phyloP scores from a whole-genome alignment of 164 flowering plant species.

The Kalanchoe fedtschenkoi region DNA sequence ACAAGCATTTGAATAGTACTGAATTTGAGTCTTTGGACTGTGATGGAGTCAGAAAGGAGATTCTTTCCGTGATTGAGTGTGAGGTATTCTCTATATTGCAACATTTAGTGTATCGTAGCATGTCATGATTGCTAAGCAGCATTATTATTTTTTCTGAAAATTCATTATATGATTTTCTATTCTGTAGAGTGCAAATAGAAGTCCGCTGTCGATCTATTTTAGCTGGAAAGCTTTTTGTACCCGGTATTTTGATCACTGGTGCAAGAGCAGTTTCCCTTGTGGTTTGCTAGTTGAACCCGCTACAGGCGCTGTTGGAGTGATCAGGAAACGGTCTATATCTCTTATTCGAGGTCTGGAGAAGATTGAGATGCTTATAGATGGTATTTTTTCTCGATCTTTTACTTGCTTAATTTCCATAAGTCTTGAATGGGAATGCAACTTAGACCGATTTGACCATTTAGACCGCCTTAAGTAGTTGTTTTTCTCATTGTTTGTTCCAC shows the following conservation, averaged over 20 bases:
- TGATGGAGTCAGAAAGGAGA: constrained; percentile 62
- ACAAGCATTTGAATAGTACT: constrained; percentile 54
- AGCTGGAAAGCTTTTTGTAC: constrained; percentile 62
- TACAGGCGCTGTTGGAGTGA: constrained; percentile 55
- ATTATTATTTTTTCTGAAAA: not conserved
- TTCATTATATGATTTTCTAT: constrained; percentile 12
- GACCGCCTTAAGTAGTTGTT: not conserved
- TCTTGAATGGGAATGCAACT: not conserved
- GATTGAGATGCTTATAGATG: constrained; percentile 57
- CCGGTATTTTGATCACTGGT: constrained; percentile 67
- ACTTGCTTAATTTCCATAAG: not conserved
- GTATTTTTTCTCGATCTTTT: constrained; percentile 28
- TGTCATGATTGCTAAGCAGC: not conserved
- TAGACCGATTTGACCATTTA: not conserved
- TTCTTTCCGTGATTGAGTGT: constrained; percentile 58
- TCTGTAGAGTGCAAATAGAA: constrained; percentile 44
- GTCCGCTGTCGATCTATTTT: constrained; percentile 36
- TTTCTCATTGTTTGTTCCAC: not conserved
- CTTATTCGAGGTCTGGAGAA: constrained; percentile 64
- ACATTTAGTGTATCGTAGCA: not conserved
- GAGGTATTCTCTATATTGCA: constrained; percentile 37
- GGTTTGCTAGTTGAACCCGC: constrained; percentile 52
- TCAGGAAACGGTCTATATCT: constrained; percentile 60
- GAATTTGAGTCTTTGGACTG: constrained; percentile 53
- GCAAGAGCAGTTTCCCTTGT: constrained; percentile 47